Evolutionary conservation across 495 filamentous ascomycete species (phyloP), one percentile per base, ranked within the genome.

Genomic region (Penicillium desertorum): DNA sequence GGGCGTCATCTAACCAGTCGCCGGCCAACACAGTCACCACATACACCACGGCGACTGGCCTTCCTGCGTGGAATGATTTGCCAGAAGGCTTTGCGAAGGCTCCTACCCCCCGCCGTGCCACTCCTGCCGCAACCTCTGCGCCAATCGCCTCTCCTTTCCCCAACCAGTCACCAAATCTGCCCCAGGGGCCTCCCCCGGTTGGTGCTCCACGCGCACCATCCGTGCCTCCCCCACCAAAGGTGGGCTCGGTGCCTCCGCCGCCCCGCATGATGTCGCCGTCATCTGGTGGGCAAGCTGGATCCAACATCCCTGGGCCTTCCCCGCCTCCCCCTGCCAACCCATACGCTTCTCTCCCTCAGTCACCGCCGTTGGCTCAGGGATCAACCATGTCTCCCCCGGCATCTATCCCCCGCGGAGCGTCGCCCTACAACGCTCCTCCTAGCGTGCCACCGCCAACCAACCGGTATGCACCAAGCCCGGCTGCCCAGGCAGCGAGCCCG

Each of bases 61-160:
- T 84, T 42, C 83, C 84, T 34, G 87, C 87, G 51, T 99, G 94
- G 94, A 99, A 99, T 62, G 94, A 99, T 72, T 85, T 93, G 54
- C 94, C 94, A 1, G 85, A 96, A 62, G 89, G 71, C 54, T 82
- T 96, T 27, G 81, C 84, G 29, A 95, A 92, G 68, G 77, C 87
- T 41, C 83, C 87, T 25, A 76, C 81, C 11, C 81, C 86, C 11
- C 83, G 91, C 54, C 81, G 86, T 63, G 79, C 77, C 37, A 96
- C 92, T 11, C 91, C 92, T 29, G 83, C 81, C 39, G 70, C 81
- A 46, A 74, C 74, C 23, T 69, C 71, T n/a, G 69, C 74, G 19
- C 70, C 86, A 14, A 81, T 90, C 49, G 81, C 76, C 45, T 80
- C 86, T 29, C 85, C 88, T 14, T 92, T 91, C 74, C 79, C 83